Base-by-base conservation (phyloP, 2,329 filamentous ascomycete species). In the Chalaropsis ovoidea region DNA sequence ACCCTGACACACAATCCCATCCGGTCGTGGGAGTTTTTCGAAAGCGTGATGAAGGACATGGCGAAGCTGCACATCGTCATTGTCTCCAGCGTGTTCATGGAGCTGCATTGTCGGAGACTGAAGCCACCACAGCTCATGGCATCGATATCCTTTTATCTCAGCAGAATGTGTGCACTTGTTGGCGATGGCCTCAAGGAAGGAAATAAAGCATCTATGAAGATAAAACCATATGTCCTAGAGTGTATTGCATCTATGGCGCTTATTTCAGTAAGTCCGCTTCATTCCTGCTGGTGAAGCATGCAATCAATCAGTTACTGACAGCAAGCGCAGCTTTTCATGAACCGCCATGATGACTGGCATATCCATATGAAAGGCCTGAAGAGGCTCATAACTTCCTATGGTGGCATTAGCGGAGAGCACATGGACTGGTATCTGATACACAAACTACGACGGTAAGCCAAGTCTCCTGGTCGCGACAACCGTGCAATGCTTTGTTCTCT, bases 181-280 rank as follows among this genome's bases (percentile, higher is more conserved):
- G 47, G 66, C 41, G 66, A 67, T 11, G 63, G 66, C 11, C 45
- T 67, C 27, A 67, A 67, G 41, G 66, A 65, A 15, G 66, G 66
- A 17, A 60, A 67, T 54, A 63, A 67, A 35, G 63, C 63, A 17
- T 60, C 66, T 4, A 63, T 63, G 31, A 56, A 52, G 49, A 58
- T 58, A n/a, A 45, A 52, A 17, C 66, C 66, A n/a, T 67, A 67
- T 63, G 63, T 67, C 2, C 15, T 67, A 4, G 66, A 67, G 60
- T 67, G 66, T 62, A 67, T 67, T 60, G 66, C 63, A 3, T 67
- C 66, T 5, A 67, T 67, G 66, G 63, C 66, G 1, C 64, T 67
- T 39, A 67, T 67, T 22, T 58, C 63, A 42, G 66, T 67, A 62
- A 67, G 62, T 63, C 15, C n/a, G 39, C 1, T 52, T 43, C 39